Evolutionary conservation across 768 basidiomycete genomes (phyloP).

Genomic region (Boletus rubroflammeus): DNA sequence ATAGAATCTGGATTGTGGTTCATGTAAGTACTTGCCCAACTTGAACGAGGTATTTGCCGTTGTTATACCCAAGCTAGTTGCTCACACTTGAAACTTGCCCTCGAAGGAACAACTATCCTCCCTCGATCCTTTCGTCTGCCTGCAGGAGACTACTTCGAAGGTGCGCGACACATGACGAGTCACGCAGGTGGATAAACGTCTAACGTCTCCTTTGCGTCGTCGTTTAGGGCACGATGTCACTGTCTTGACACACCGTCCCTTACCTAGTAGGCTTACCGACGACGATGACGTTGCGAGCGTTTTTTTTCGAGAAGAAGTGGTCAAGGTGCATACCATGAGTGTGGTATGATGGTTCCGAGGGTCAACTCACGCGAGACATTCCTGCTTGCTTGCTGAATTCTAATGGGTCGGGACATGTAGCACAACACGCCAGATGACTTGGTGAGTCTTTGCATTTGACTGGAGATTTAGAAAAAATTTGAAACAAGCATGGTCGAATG

Average conservation of each 20-base stretch:
- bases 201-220: not conserved
- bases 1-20: too few species aligned
- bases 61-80: too few species aligned
- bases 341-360: not conserved
- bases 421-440: conserved; percentile 79
- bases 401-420: conserved; percentile 34
- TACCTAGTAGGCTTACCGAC: not conserved
- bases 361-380: not conserved
- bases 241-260: too few species aligned
- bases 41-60: too few species aligned
- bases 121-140: not conserved
- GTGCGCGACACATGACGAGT: not conserved
- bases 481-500: not conserved
- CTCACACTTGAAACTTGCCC: too few species aligned
- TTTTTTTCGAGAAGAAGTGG: conserved; percentile 69
- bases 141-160: not conserved
- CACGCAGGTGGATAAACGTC: not conserved
- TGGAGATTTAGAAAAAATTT: not conserved
- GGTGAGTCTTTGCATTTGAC: conserved; percentile 32
- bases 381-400: not conserved
- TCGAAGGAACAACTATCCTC: not conserved
- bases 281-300: conserved; percentile 29
- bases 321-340: conserved; percentile 42
- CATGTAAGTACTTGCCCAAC: too few species aligned
- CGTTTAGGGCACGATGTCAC: too few species aligned